phyloP scores from a whole-genome alignment of 164 flowering plant species.

The Vitis cinerea region DNA sequence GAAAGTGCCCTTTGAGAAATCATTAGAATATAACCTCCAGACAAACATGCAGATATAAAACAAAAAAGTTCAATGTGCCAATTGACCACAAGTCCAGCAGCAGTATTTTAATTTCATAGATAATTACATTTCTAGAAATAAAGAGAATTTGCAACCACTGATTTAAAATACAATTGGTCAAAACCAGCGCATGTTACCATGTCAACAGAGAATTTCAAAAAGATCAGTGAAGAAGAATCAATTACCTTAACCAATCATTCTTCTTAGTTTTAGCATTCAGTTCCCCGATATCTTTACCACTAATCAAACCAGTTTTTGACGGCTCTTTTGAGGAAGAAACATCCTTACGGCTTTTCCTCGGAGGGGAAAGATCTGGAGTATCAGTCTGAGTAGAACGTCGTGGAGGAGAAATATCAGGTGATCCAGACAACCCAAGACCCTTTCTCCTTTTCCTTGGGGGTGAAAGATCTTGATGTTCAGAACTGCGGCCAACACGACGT shows the following conservation, averaged over 20 bases:
- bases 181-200: no score
- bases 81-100: no score
- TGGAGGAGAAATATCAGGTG: slow-evolving; percentile 27
- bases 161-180: no score
- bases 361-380: slow-evolving; percentile 59
- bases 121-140: no score
- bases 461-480: slow-evolving; percentile 33
- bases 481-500: no score
- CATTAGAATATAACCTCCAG: no score
- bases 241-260: slow-evolving; percentile 58
- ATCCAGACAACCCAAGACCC: slow-evolving; percentile 15
- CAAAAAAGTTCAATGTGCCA: no score
- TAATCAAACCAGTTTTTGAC: slow-evolving; percentile 63
- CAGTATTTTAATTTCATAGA: no score
- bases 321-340: slow-evolving; percentile 27
- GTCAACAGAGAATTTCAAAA: not conserved
- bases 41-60: no score
- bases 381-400: slow-evolving; percentile 5
- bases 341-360: slow-evolving; percentile 53
- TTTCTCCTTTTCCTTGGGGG: slow-evolving; percentile 46
- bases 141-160: no score
- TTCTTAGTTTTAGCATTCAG: slow-evolving; percentile 50
- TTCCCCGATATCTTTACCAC: slow-evolving; percentile 59
- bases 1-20: no score
- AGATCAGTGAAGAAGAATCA: not conserved